Conservation (phyloP, 768 basidiomycete genomes). For the Vararia minispora region DNA sequence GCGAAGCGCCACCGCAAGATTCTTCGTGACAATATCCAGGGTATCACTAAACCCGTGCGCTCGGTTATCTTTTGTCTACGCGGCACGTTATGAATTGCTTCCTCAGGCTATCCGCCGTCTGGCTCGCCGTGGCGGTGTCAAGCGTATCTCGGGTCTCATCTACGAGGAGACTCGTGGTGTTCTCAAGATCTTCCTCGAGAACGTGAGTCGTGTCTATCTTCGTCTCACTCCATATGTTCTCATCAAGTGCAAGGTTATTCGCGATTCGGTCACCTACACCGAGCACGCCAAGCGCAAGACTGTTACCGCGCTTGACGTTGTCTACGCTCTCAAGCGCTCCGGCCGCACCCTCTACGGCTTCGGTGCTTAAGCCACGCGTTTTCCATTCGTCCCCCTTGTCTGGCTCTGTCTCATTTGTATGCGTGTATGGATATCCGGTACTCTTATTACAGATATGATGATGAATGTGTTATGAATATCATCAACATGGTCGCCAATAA, state of each 20-base stretch:
- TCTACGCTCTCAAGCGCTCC: conserved; percentile 50
- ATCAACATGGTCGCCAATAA: no score
- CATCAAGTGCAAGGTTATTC: conserved; percentile 24
- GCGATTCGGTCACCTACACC: conserved; percentile 52
- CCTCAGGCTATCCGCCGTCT: conserved; percentile 37
- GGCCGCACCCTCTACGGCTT: conserved; percentile 50
- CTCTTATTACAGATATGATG: no score
- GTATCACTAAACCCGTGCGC: conserved; percentile 36
- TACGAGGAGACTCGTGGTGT: conserved; percentile 61
- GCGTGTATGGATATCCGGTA: no score
- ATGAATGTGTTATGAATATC: no score
- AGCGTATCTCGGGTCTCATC: conserved; percentile 47
- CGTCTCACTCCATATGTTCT: not conserved
- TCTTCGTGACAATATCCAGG: conserved; percentile 38
- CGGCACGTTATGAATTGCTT: conserved; percentile 11
- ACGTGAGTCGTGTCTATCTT: conserved; percentile 21
- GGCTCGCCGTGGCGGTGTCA: conserved; percentile 56
- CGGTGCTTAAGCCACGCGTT: conserved; percentile 24
- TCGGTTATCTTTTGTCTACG: not conserved
- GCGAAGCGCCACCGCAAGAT: conserved; percentile 38
- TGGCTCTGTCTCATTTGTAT: no score
- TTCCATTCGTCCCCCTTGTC: no score
- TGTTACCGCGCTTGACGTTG: conserved; percentile 50
- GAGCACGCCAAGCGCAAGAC: conserved; percentile 48
- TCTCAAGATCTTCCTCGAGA: conserved; percentile 52